Evolutionary conservation across 176 grass and related monocot genomes (phyloP), one percentile per base, ranked within the genome.

Genomic region (Chrysopogon serrulatus): DNA sequence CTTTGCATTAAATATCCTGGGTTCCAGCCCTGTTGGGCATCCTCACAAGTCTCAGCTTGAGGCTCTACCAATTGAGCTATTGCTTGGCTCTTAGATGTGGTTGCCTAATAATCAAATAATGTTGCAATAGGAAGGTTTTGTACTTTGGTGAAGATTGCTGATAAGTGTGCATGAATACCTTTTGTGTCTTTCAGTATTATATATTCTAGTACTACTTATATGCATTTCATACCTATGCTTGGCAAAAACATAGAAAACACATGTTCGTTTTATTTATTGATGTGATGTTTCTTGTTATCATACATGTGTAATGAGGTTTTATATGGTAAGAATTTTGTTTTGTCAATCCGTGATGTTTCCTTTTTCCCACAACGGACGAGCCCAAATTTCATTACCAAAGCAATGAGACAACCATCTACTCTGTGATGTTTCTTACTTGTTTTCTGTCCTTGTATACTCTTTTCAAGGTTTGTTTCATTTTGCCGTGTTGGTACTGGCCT

Each of bases 401-500:
- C 60, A 63, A 63, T 15, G 27, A 63, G 27, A 31, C 4, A 63
- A 63, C 60, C 27, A 63, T 63, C 4, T 63, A 16, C 27, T 31
- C 26, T 28, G 11, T 62, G 26, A 31, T 63, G n/a, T 26, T 59
- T 59, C 68, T 44, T 89, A 65, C 72, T 82, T 87, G 27, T 37
- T 71, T 62, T 64, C 47, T 62, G 73, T 44, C 43, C 65, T 85
- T 67, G 54, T 64, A 49, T 88, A 66, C 72, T 65, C 84, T 69
- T 44, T 64, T 87, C 56, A 82, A 98, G 95, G 61, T 98, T 98
- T 91, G 72, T 98, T 84, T 95, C 95, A 44, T 98, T 98, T 80
- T 98, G 95, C 74, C 92, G 95, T 76, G 89, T 95, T 6, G 95
- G 95, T 74, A 95, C 82, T 80, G 96, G 91, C 42, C 90, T 98